Evolutionary conservation across 2,329 filamentous ascomycete species (phyloP).

Genomic region (Thelonectria olida): DNA sequence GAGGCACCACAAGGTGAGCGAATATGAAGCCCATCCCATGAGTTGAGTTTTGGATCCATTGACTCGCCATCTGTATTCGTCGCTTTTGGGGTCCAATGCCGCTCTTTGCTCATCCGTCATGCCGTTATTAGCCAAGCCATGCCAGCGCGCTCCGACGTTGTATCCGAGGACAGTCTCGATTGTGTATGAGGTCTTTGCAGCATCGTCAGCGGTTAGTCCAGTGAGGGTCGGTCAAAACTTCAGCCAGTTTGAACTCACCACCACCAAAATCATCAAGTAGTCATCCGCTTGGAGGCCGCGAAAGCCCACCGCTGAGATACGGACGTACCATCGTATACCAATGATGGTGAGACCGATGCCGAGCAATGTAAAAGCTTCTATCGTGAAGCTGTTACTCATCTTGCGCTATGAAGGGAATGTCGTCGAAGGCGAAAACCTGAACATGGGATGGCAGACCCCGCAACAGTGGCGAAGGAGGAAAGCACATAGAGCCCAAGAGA

Average conservation of each 20-base stretch:
- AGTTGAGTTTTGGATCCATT: constrained; percentile 63
- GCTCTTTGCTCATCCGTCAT: constrained; percentile 60
- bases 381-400: constrained; percentile 36
- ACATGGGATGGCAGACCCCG: neutral
- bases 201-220: neutral
- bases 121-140: constrained; percentile 60
- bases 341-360: constrained; percentile 46
- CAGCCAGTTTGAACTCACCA: constrained; percentile 54
- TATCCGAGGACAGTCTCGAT: constrained; percentile 59
- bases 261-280: constrained; percentile 46
- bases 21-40: constrained; percentile 61
- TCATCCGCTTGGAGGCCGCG: constrained; percentile 46
- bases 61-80: constrained; percentile 49
- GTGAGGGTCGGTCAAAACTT: constrained; percentile 50
- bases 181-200: constrained; percentile 55
- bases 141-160: constrained; percentile 53
- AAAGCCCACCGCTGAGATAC: constrained; percentile 44
- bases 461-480: no score
- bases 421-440: no score
- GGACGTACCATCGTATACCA: constrained; percentile 47
- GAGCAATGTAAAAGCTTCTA: constrained; percentile 48
- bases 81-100: constrained; percentile 49
- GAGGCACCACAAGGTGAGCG: constrained; percentile 57
- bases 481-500: no score
- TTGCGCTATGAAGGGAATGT: neutral